Evolutionary conservation across 2,329 filamentous ascomycete genomes (phyloP).

Genomic region (Fusarium succisae): DNA sequence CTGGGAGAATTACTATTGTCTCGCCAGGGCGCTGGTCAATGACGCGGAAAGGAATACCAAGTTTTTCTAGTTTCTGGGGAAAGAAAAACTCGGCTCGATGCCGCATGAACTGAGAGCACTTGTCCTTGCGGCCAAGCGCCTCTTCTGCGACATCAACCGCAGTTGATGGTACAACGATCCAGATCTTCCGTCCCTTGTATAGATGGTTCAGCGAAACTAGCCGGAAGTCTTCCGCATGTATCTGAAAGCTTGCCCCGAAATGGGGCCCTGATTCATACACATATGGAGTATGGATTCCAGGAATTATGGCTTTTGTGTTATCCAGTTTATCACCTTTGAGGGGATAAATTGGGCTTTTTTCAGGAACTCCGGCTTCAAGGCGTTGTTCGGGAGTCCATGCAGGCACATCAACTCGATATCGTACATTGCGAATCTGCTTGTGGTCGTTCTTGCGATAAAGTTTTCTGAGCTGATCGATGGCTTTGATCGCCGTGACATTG

Average conservation of each 20-base stretch:
- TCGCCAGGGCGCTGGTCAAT: slow-evolving; percentile 52
- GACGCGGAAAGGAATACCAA: slow-evolving; percentile 50
- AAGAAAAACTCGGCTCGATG: slow-evolving; percentile 54
- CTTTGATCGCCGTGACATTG: slow-evolving; percentile 38
- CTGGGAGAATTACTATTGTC: slow-evolving; percentile 52
- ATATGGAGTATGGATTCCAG: slow-evolving; percentile 53
- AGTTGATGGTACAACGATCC: slow-evolving; percentile 51
- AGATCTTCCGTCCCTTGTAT: slow-evolving; percentile 53
- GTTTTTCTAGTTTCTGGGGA: slow-evolving; percentile 51
- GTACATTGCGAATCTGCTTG: slow-evolving; percentile 50
- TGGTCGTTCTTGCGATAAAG: slow-evolving; percentile 50
- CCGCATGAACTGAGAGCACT: slow-evolving; percentile 54
- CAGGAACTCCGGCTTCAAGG: slow-evolving; percentile 48
- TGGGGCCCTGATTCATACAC: slow-evolving; percentile 52
- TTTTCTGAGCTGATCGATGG: slow-evolving; percentile 47
- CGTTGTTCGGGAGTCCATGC: slow-evolving; percentile 51
- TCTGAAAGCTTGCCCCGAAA: slow-evolving; percentile 53
- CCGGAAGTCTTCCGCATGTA: slow-evolving; percentile 53
- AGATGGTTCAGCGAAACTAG: slow-evolving; percentile 52
- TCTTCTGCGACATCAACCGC: slow-evolving; percentile 49
- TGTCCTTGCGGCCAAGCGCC: slow-evolving; percentile 45
- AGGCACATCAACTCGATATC: slow-evolving; percentile 52
- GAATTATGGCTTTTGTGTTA: slow-evolving; percentile 50
- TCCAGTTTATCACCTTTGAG: slow-evolving; percentile 51
- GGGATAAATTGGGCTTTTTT: slow-evolving; percentile 50